phyloP scores from a whole-genome alignment of 2,329 filamentous ascomycete genomes.

The Phialocephala sp. region DNA sequence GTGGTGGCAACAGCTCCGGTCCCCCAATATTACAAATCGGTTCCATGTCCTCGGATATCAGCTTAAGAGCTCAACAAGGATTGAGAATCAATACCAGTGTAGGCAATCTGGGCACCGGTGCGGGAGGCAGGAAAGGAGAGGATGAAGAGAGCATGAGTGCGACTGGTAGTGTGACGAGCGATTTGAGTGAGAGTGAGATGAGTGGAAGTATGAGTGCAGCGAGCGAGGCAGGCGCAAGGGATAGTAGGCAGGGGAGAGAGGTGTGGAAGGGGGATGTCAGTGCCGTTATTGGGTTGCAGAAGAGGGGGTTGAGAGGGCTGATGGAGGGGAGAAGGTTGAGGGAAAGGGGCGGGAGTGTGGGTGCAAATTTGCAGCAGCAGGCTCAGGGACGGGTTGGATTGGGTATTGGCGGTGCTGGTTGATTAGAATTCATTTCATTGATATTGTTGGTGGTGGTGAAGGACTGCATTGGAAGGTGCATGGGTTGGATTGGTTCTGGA shows the following conservation, averaged over 20 bases:
- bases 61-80: conserved; percentile 38
- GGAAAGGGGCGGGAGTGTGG: conserved; percentile 62
- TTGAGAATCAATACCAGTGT: conserved; percentile 58
- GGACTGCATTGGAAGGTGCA: conserved; percentile 3
- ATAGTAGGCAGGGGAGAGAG: conserved; percentile 55
- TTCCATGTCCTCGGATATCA: conserved; percentile 27
- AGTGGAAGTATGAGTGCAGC: conserved; percentile 45
- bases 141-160: conserved; percentile 44
- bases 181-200: conserved; percentile 38
- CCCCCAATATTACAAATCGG: conserved; percentile 31
- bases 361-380: conserved; percentile 23
- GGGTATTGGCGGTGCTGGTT: conserved; percentile 20
- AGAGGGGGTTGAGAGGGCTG: conserved; percentile 85
- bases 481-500: background rate
- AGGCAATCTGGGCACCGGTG: conserved; percentile 40
- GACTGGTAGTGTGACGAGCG: conserved; percentile 38
- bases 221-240: conserved; percentile 47
- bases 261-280: conserved; percentile 84
- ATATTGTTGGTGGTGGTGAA: background rate
- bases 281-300: conserved; percentile 93
- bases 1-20: conserved; percentile 17
- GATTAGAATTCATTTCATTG: no score
- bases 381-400: conserved; percentile 17
- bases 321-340: conserved; percentile 93
- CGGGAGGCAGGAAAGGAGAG: conserved; percentile 42